These are phyloP conservation scores for Daldinia sp. DNA, from an alignment of 2,329 filamentous ascomycete genomes.

Conservation along the genomic window DNA sequence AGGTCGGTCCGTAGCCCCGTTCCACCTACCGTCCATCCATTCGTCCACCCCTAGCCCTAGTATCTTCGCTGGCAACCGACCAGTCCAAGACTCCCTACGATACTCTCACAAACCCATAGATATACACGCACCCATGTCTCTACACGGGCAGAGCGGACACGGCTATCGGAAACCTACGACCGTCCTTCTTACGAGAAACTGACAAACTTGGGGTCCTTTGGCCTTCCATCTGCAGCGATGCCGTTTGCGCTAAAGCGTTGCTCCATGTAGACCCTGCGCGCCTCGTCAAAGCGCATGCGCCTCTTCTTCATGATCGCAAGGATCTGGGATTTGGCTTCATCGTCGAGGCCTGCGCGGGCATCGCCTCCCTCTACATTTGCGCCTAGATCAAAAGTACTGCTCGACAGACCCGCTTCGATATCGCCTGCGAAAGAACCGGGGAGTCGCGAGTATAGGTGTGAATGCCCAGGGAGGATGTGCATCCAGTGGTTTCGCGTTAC, in stretches of 20 bases:
- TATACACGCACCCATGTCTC: constrained; percentile 1
- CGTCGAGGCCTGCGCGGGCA: constrained; percentile 80
- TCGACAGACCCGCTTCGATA: constrained; percentile 86
- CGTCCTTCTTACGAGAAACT: constrained; percentile 73
- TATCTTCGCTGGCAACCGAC: background rate
- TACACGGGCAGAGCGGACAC: background rate
- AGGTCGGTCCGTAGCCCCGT: constrained; percentile 12
- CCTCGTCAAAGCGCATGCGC: constrained; percentile 88
- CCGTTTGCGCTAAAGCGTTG: constrained; percentile 85
- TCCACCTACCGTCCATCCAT: background rate
- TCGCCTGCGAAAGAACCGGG: constrained; percentile 81
- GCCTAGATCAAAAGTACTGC: constrained; percentile 81
- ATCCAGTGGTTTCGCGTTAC: constrained; percentile 82
- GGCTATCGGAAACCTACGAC: background rate
- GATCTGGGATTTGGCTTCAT: constrained; percentile 80
- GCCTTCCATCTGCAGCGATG: constrained; percentile 86
- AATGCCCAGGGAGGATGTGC: constrained; percentile 68
- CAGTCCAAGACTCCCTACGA: constrained; percentile 2
- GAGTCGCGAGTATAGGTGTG: constrained; percentile 77
- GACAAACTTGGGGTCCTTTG: constrained; percentile 93
- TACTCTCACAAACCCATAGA: constrained; percentile 5
- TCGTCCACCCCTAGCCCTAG: no score
- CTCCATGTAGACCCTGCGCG: constrained; percentile 85
- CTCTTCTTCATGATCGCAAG: constrained; percentile 89
- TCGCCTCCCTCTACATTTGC: constrained; percentile 84